A percentile compares a stretch with the other conserved stretches of the same genome.
phyloP scores from a whole-genome alignment of 371 early-diverging fungal genomes.

The Mycotypha africana region DNA sequence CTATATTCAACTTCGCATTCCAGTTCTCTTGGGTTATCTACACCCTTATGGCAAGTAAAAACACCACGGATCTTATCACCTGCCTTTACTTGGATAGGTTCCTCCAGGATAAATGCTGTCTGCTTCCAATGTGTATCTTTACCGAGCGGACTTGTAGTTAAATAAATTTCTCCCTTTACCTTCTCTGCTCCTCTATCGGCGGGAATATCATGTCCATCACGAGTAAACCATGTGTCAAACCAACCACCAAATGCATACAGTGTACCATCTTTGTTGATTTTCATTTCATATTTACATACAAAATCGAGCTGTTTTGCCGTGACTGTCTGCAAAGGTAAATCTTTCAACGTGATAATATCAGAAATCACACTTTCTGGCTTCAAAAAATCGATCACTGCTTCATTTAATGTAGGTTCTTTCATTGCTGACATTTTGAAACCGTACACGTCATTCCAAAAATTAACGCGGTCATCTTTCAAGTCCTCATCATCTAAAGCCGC shows the following conservation, averaged over 20 bases:
- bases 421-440: conserved; percentile 85
- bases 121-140: conserved; percentile 72
- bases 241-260: conserved; percentile 76
- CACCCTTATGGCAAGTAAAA: conserved; percentile 53
- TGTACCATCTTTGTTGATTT: conserved; percentile 51
- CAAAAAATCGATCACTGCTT: conserved; percentile 63
- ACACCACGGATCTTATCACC: conserved; percentile 45
- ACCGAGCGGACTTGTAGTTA: conserved; percentile 72
- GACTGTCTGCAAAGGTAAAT: conserved; percentile 61
- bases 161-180: conserved; percentile 30
- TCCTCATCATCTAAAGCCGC: conserved; percentile 76
- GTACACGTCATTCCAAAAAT: conserved; percentile 89
- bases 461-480: conserved; percentile 67
- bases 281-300: conserved; percentile 54
- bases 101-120: conserved; percentile 52
- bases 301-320: conserved; percentile 49
- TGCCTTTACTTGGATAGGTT: conserved; percentile 36
- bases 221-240: conserved; percentile 82
- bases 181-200: conserved; percentile 28
- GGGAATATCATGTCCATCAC: conserved; percentile 54
- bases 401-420: conserved; percentile 56
- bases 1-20: conserved; percentile 54
- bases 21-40: conserved; percentile 53
- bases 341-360: conserved; percentile 61
- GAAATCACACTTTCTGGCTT: conserved; percentile 63